Evolutionary conservation across 148 eudicot genomes (phyloP).

Genomic region (Diospyros kaki): DNA sequence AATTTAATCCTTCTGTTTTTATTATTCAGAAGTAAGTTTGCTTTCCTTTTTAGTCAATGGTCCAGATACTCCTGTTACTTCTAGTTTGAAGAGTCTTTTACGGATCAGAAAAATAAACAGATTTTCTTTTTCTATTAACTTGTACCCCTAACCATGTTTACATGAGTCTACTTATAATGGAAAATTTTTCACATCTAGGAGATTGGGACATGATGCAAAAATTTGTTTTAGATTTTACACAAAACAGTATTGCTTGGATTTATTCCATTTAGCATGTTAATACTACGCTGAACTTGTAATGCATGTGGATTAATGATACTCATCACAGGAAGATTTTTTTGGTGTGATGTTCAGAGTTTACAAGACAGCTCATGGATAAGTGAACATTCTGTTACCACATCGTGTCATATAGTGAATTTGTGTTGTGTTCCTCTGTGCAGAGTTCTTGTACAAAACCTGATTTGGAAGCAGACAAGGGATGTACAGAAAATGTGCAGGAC

Average conservation of each 20-base stretch:
- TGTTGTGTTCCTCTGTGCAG: conserved; percentile 34
- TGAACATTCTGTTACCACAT: not conserved
- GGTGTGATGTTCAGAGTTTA: not conserved
- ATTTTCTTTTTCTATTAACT: not conserved
- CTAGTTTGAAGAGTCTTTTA: not conserved
- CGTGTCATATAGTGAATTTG: conserved; percentile 14
- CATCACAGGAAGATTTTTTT: not conserved
- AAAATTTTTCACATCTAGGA: not conserved
- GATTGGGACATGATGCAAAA: not conserved
- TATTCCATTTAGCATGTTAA: not conserved
- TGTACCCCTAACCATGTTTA: not conserved
- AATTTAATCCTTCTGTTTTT: not conserved
- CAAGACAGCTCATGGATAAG: not conserved
- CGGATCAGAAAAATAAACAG: not conserved
- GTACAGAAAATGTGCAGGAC: conserved; percentile 25
- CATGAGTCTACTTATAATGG: not conserved
- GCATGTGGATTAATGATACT: not conserved
- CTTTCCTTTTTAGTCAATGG: not conserved
- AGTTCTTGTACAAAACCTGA: conserved; percentile 79
- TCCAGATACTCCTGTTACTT: too few species aligned
- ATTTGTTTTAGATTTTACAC: too few species aligned
- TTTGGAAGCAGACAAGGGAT: conserved; percentile 44
- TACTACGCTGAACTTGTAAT: not conserved
- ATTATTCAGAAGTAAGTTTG: not conserved
- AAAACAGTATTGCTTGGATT: too few species aligned